phyloP scores from a whole-genome alignment of 331 rosid genomes.

The Malus hybrid region DNA sequence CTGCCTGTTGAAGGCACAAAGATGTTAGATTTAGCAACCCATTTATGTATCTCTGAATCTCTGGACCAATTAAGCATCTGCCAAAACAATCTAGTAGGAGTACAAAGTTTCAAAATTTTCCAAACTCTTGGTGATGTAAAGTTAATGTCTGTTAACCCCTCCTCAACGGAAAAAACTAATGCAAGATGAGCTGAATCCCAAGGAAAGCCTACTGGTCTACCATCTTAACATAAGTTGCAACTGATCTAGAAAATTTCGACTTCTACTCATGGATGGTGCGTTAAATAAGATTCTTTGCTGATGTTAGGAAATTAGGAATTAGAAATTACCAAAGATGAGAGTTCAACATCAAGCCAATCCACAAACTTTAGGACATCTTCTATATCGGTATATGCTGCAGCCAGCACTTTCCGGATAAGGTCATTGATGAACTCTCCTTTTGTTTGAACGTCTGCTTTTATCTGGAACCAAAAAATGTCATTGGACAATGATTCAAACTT shows the following conservation, averaged over 20 bases:
- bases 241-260: background rate
- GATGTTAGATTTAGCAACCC: background rate
- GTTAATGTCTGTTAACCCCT: background rate
- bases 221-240: background rate
- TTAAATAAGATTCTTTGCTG: background rate
- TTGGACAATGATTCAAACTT: conserved; percentile 11
- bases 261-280: background rate
- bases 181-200: background rate
- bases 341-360: conserved; percentile 80
- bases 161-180: background rate
- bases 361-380: conserved; percentile 83
- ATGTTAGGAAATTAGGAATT: background rate
- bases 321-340: conserved; percentile 68
- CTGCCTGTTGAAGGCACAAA: conserved; percentile 52
- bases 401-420: conserved; percentile 63
- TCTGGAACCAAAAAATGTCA: conserved; percentile 38
- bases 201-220: background rate
- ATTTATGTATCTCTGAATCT: background rate
- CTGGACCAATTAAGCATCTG: background rate
- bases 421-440: conserved; percentile 80
- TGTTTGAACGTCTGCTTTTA: conserved; percentile 75
- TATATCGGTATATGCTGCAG: conserved; percentile 57
- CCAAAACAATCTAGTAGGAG: background rate
- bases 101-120: background rate
- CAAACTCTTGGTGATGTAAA: background rate